Conservation (phyloP, 371 early-diverging fungal genomes). For the Mucor piriformis region DNA sequence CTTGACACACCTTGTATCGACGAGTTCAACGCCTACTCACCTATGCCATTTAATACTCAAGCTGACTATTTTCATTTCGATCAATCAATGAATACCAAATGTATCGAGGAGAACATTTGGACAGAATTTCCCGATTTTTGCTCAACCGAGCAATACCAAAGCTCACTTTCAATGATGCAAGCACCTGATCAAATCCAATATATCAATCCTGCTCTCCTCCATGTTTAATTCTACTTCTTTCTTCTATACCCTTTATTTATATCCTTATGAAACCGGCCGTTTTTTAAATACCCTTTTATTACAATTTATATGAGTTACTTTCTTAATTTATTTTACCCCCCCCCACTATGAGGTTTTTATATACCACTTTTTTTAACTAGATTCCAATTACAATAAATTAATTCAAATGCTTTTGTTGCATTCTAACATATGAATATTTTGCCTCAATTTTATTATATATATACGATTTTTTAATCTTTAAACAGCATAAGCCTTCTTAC, state of each 20-base stretch:
- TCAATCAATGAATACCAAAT: not conserved
- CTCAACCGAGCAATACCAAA: not conserved
- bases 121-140: not conserved
- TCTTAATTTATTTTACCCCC: not conserved
- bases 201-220: conserved; percentile 11
- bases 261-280: not conserved
- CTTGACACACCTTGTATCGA: conserved; percentile 10
- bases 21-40: conserved; percentile 3
- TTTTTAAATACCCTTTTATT: not conserved
- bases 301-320: not conserved
- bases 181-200: not conserved
- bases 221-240: not conserved
- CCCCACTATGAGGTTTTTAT: not conserved
- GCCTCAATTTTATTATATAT: not conserved
- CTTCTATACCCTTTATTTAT: not conserved
- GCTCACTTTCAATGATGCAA: not conserved
- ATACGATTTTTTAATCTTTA: not conserved
- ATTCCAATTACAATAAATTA: not conserved
- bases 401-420: too few species aligned
- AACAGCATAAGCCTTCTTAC: conserved; percentile 23
- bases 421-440: not conserved
- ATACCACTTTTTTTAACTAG: not conserved
- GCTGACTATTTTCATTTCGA: conserved; percentile 2
- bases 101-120: not conserved
- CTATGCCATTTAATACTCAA: not conserved